phyloP scores from a whole-genome alignment of 768 basidiomycete genomes.

The Russula sp. region DNA sequence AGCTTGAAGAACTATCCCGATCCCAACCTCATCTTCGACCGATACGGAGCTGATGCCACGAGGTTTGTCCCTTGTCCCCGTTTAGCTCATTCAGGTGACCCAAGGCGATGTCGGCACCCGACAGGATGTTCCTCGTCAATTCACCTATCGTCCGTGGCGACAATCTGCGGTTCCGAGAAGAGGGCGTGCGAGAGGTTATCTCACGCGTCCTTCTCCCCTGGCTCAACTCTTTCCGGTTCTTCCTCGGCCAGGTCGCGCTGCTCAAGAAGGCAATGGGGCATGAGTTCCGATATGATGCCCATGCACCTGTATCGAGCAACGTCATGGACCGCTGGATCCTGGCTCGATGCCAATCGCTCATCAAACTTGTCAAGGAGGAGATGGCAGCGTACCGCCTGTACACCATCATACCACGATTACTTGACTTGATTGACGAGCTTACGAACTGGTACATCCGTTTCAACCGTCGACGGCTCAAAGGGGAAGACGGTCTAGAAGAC shows the following conservation, averaged over 20 bases:
- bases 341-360: slow-evolving; percentile 95
- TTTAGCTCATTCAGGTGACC: neutral
- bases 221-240: slow-evolving; percentile 99
- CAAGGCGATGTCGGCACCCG: neutral
- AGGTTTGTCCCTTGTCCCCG: slow-evolving; percentile 42
- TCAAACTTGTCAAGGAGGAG: slow-evolving; percentile 84
- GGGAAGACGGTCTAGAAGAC: slow-evolving; percentile 86
- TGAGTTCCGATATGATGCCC: slow-evolving; percentile 83
- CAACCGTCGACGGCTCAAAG: slow-evolving; percentile 93
- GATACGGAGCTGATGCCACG: slow-evolving; percentile 93
- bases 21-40: slow-evolving; percentile 82
- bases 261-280: slow-evolving; percentile 73
- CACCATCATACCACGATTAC: slow-evolving; percentile 91
- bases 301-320: slow-evolving; percentile 76
- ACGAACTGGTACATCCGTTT: slow-evolving; percentile 99
- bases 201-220: slow-evolving; percentile 96
- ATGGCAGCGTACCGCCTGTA: slow-evolving; percentile 98
- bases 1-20: slow-evolving; percentile 96
- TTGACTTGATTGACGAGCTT: slow-evolving; percentile 90
- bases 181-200: slow-evolving; percentile 94
- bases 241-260: slow-evolving; percentile 88
- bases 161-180: slow-evolving; percentile 96
- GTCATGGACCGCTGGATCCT: slow-evolving; percentile 99
- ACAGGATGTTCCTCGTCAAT: slow-evolving; percentile 96
- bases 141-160: slow-evolving; percentile 98